Percentiles rank a stretch among this genome's conserved stretches.
Evolutionary conservation across 176 grass and related monocot species (phyloP).

Genomic region (Raddia guianensis): DNA sequence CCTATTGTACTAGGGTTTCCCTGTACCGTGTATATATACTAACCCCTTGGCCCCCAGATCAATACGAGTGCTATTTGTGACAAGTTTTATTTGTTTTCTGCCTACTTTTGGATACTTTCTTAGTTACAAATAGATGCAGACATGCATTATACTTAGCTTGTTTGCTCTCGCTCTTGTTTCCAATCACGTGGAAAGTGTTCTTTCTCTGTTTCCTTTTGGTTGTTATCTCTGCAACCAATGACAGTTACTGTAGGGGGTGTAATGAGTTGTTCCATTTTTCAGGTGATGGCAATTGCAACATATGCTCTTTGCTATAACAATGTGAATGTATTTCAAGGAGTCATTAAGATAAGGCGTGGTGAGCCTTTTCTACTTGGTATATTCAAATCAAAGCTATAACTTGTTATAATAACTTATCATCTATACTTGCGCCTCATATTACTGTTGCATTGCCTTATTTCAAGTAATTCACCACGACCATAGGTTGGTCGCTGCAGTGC

Average conservation of each 20-base stretch:
- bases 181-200: not conserved
- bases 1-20: no score
- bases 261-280: conserved; percentile 21
- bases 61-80: no score
- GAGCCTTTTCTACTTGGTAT: conserved; percentile 37
- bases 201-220: not conserved
- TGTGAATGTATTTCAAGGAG: conserved; percentile 64
- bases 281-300: conserved; percentile 79
- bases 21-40: no score
- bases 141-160: not conserved
- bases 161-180: not conserved
- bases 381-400: not conserved
- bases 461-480: not conserved
- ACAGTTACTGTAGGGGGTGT: not conserved
- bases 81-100: not conserved
- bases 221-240: conserved; percentile 13
- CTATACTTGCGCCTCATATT: not conserved
- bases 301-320: conserved; percentile 72
- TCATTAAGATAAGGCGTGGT: conserved; percentile 78
- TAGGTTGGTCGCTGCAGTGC: not conserved
- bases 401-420: not conserved
- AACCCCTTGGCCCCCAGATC: no score
- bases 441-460: not conserved
- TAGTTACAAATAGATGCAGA: not conserved
- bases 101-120: not conserved